Percentiles rank a stretch among this genome's conserved stretches.
Evolutionary conservation across 805 yeast genomes (phyloP).

Genomic region (Suhomyces sp.): DNA sequence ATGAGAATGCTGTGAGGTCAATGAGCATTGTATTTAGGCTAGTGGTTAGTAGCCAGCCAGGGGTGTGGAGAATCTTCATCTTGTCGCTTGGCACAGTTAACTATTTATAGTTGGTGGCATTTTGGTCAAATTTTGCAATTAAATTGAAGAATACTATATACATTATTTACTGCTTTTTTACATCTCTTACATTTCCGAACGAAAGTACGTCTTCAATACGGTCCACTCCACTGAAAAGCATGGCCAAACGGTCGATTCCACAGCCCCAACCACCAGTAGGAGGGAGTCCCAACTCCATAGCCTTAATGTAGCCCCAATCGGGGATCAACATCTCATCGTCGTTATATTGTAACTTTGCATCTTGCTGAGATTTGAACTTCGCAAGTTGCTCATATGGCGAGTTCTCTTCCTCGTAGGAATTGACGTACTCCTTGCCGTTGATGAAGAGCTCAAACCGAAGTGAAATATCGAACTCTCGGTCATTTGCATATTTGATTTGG

Average conservation of each 20-base stretch:
- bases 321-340: slow-evolving; percentile 68
- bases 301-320: slow-evolving; percentile 66
- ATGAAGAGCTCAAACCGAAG: slow-evolving; percentile 83
- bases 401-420: slow-evolving; percentile 96
- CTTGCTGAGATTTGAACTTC: slow-evolving; percentile 63
- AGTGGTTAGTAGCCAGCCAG: neutral
- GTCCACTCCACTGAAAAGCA: slow-evolving; percentile 63
- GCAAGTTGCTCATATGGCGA: slow-evolving; percentile 66
- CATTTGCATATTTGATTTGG: slow-evolving; percentile 16
- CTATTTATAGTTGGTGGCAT: no score
- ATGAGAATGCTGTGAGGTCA: neutral
- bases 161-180: slow-evolving; percentile 49
- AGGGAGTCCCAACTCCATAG: slow-evolving; percentile 91
- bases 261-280: slow-evolving; percentile 99
- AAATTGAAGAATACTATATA: neutral
- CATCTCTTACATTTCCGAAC: slow-evolving; percentile 74
- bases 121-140: neutral
- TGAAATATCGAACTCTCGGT: slow-evolving; percentile 43
- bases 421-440: slow-evolving; percentile 74
- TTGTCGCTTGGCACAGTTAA: neutral
- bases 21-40: neutral
- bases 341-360: slow-evolving; percentile 41
- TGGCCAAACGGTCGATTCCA: slow-evolving; percentile 84
- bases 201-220: slow-evolving; percentile 74
- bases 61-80: neutral